Conservation (phyloP, 495 filamentous ascomycete species). For the Aspergillus bridgeri region DNA sequence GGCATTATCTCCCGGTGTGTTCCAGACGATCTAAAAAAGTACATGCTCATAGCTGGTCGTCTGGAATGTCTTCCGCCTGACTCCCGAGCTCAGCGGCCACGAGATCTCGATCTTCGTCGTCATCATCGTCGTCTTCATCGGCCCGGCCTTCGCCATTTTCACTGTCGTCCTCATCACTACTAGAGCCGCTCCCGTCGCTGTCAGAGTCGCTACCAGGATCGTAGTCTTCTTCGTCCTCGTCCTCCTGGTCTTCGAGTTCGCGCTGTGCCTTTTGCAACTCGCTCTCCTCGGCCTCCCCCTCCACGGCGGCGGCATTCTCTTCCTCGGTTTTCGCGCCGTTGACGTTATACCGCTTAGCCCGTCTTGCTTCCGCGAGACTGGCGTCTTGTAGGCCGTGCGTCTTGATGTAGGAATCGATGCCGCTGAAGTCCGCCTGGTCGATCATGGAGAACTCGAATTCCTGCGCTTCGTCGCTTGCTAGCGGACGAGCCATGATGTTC, state of each 20-base stretch:
- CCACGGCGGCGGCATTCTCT: slow-evolving; percentile 26
- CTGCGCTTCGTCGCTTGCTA: slow-evolving; percentile 47
- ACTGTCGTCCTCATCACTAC: slow-evolving; percentile 50
- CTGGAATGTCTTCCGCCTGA: slow-evolving; percentile 35
- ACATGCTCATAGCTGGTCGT: slow-evolving; percentile 25
- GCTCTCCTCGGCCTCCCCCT: slow-evolving; percentile 40
- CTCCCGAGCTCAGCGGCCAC: slow-evolving; percentile 38
- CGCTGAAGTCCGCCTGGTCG: slow-evolving; percentile 77
- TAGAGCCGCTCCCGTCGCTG: slow-evolving; percentile 64
- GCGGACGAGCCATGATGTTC: slow-evolving; percentile 58
- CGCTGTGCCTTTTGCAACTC: slow-evolving; percentile 68
- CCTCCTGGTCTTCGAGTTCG: slow-evolving; percentile 61
- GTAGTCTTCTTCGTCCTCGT: slow-evolving; percentile 89
- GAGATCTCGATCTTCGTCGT: slow-evolving; percentile 46
- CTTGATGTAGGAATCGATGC: slow-evolving; percentile 82
- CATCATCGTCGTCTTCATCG: slow-evolving; percentile 40
- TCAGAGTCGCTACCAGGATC: slow-evolving; percentile 74
- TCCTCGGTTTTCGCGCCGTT: slow-evolving; percentile 56
- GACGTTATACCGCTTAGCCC: slow-evolving; percentile 76
- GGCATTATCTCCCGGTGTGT: neutral
- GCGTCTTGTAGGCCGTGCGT: slow-evolving; percentile 81
- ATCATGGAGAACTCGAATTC: slow-evolving; percentile 86
- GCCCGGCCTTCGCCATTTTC: slow-evolving; percentile 41
- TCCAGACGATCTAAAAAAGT: neutral
- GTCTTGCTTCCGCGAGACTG: slow-evolving; percentile 82